Percentiles rank a stretch among this genome's conserved stretches.
These are phyloP conservation scores for Pyricularia grisea DNA, from an alignment of 2,329 filamentous ascomycete genomes.

Conservation along the genomic window DNA sequence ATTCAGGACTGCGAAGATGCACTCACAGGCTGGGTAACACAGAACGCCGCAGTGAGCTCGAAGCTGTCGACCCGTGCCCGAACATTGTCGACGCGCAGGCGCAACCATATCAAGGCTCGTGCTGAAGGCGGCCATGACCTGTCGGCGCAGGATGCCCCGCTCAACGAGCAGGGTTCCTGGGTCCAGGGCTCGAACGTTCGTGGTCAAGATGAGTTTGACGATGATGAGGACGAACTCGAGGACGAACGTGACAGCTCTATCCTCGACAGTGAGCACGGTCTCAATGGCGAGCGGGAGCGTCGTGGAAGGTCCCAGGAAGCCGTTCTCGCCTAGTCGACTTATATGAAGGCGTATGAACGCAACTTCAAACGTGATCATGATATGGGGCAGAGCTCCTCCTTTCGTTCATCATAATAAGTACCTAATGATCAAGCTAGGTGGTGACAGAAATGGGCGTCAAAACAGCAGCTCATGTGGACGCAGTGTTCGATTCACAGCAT, in stretches of 20 bases:
- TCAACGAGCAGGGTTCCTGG: conserved; percentile 78
- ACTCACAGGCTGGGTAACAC: conserved; percentile 91
- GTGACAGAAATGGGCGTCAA: neutral
- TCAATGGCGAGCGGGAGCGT: conserved; percentile 49
- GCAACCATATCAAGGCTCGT: conserved; percentile 58
- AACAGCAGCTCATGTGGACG: neutral
- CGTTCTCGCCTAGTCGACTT: conserved; percentile 29
- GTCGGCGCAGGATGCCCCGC: conserved; percentile 68
- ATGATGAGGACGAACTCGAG: conserved; percentile 31
- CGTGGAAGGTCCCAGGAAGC: conserved; percentile 46
- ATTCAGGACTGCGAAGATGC: conserved; percentile 98
- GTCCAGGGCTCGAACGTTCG: conserved; percentile 52
- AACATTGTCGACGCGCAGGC: conserved; percentile 76
- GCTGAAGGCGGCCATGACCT: conserved; percentile 68
- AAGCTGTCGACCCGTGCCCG: conserved; percentile 82
- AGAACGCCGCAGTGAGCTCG: conserved; percentile 79
- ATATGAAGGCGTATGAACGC: neutral
- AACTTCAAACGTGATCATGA: neutral
- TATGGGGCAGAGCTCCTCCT: neutral
- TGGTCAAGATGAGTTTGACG: conserved; percentile 58
- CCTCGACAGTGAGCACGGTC: conserved; percentile 39
- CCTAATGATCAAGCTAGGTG: neutral
- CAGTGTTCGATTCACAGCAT: neutral
- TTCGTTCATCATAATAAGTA: neutral
- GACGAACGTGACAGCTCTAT: conserved; percentile 27